Evolutionary conservation across 805 yeast genomes (phyloP), one percentile per base, ranked within the genome.

Genomic region (Lipomyces orientalis): DNA sequence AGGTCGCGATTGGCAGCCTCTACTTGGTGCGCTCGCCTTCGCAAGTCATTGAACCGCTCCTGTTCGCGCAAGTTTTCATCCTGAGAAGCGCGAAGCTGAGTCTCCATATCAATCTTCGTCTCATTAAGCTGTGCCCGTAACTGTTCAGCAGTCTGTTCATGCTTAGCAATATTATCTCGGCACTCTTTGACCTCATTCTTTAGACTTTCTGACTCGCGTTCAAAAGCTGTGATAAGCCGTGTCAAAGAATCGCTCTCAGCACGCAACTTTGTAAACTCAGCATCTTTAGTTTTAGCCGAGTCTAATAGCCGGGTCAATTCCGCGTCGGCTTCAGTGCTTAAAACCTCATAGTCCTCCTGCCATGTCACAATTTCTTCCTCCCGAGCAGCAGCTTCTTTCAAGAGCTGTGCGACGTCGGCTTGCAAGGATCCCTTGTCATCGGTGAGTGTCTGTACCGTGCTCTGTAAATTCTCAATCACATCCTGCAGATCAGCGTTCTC

Each of bases 321-420:
- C 9, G 65, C 64, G 10, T 68, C 71, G 5, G 71, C 71, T 39
- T 68, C 71, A 22, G 60, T 62, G 5, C 65, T 58, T 33, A 68
- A 61, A 37, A 60, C 64, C 22, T 68, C 71, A 25, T 68, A 68
- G 55, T 68, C 71, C 43, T 68, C 71, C 56, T 68, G 71, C 71
- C 71, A 68, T 12, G 70, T 64, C 33, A 66, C 31, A 9, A 68
- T 60, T 49, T 68, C 71, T 8, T 60, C 67, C 37, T 68, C 71
- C 12, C 66, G 64, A 16, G 62, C 67, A 12, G 49, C 51, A 6
- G 59, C 54, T 31, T 68, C 71, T 14, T 61, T 58, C 29, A 56
- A 31, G 8, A 68, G 64, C 52, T 56, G 64, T 2, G 33, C 64
- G 12, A 68, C 39, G 8, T 68, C 71, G 22, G 55, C 61, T 58